Conservation (phyloP, 2,329 filamentous ascomycete genomes). For the Colletotrichum sp. region DNA sequence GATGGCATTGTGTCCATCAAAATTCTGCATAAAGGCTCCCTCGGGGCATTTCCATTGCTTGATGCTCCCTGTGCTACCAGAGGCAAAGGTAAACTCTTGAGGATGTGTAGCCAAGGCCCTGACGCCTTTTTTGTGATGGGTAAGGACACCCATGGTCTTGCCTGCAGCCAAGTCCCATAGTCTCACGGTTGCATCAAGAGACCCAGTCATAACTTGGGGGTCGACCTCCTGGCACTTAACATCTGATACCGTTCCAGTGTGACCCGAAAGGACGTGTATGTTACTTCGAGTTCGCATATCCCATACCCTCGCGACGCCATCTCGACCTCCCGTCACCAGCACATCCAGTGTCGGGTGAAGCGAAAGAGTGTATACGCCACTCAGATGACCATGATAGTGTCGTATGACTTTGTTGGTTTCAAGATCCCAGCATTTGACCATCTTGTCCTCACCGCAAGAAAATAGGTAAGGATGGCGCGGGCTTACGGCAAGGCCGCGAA, state of each 20-base stretch:
- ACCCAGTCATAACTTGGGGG: slow-evolving; percentile 93
- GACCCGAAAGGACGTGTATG: slow-evolving; percentile 89
- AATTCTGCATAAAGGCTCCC: slow-evolving; percentile 99
- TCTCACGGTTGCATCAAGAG: slow-evolving; percentile 87
- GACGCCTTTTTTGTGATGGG: slow-evolving; percentile 98
- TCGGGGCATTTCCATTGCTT: slow-evolving; percentile 99
- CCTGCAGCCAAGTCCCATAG: slow-evolving; percentile 96
- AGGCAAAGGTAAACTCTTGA: slow-evolving; percentile 94
- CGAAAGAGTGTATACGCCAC: slow-evolving; percentile 90
- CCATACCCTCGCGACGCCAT: slow-evolving; percentile 95
- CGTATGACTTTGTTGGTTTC: slow-evolving; percentile 99
- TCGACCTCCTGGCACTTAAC: slow-evolving; percentile 95
- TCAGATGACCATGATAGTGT: slow-evolving; percentile 96
- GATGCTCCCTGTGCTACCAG: slow-evolving; percentile 88
- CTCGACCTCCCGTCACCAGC: slow-evolving; percentile 90
- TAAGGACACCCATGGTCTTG: slow-evolving; percentile 94
- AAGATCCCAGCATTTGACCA: slow-evolving; percentile 99
- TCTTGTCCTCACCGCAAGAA: slow-evolving; percentile 98
- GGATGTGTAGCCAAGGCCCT: slow-evolving; percentile 85
- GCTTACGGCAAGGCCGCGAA: slow-evolving; percentile 89
- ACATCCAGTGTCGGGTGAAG: slow-evolving; percentile 96
- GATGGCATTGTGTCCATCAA: slow-evolving; percentile 94
- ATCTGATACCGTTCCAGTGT: slow-evolving; percentile 88
- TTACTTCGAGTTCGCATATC: slow-evolving; percentile 98
- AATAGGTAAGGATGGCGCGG: slow-evolving; percentile 96